These are phyloP conservation scores for Jacaranda mimosifolia DNA, from an alignment of 257 asterid species.

Conservation along the genomic window DNA sequence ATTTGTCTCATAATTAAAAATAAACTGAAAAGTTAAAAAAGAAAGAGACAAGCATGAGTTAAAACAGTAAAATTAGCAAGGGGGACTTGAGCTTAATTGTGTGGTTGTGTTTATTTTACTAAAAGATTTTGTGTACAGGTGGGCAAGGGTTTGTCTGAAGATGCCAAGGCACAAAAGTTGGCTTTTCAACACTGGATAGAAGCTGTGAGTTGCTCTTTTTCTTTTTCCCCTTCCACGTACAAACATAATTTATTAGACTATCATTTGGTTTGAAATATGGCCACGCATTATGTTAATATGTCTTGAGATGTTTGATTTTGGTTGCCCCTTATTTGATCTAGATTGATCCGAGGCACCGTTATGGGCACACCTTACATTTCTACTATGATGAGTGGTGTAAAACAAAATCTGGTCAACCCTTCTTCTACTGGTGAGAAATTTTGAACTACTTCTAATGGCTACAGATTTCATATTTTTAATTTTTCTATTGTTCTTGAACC, in stretches of 20 bases:
- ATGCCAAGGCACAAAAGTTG: constrained; percentile 80
- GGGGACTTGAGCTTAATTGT: constrained; percentile 19
- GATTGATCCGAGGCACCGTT: constrained; percentile 98
- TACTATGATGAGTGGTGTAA: constrained; percentile 89
- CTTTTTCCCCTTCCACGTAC: background rate
- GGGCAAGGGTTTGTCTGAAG: constrained; percentile 87
- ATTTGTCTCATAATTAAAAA: background rate
- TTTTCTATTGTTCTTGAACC: background rate
- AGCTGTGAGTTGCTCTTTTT: constrained; percentile 67
- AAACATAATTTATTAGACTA: constrained; percentile 5
- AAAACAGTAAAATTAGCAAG: background rate
- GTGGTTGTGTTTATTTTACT: constrained; percentile 37
- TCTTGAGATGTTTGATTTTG: constrained; percentile 10
- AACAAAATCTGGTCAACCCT: constrained; percentile 86
- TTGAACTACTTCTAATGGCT: constrained; percentile 13
- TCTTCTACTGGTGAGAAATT: constrained; percentile 81
- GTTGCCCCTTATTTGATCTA: constrained; percentile 41
- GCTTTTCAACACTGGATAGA: constrained; percentile 99
- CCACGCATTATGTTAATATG: constrained; percentile 1
- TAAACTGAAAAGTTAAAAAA: background rate
- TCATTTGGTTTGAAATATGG: constrained; percentile 2
- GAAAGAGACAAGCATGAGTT: background rate
- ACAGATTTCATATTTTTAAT: constrained; percentile 10
- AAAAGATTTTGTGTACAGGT: constrained; percentile 59
- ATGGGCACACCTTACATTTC: constrained; percentile 84